Evolutionary conservation across 1,139 yeast genomes (phyloP).

Genomic region (Taiozyma sp.): DNA sequence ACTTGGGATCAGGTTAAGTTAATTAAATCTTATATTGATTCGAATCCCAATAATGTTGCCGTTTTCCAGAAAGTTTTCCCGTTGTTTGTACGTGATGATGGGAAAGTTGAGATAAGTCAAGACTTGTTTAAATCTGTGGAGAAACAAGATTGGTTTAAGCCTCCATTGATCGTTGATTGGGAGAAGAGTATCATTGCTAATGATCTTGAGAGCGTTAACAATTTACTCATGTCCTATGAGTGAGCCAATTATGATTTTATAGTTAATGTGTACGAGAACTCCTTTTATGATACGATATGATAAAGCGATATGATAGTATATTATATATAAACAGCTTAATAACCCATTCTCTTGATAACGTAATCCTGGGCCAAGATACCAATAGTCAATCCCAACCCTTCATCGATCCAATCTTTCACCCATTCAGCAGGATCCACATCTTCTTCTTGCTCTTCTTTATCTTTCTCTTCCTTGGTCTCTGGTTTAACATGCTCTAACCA

Average conservation of each 20-base stretch:
- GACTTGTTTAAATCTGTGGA: conserved; percentile 7
- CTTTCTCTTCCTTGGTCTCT: conserved; percentile 19
- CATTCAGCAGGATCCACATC: conserved; percentile 90
- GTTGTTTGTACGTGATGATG: conserved; percentile 11
- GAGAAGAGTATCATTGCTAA: conserved; percentile 48
- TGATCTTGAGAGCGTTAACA: conserved; percentile 31
- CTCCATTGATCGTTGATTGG: conserved; percentile 58
- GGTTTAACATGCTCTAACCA: conserved; percentile 52
- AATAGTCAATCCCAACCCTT: conserved; percentile 72
- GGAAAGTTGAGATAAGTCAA: conserved; percentile 14
- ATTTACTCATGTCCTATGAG: conserved; percentile 7
- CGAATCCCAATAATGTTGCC: conserved; percentile 9
- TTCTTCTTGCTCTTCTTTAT: conserved; percentile 24
- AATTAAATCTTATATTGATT: conserved; percentile 23
- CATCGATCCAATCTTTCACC: conserved; percentile 92
- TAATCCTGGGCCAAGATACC: conserved; percentile 90
- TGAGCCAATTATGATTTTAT: neutral
- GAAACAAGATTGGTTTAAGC: conserved; percentile 22
- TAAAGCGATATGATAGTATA: too few species aligned
- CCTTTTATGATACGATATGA: too few species aligned
- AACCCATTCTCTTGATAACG: conserved; percentile 89
- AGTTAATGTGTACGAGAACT: too few species aligned
- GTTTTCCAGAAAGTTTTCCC: conserved; percentile 20
- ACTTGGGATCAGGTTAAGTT: conserved; percentile 22
- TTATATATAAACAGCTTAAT: neutral